Evolutionary conservation across 768 basidiomycete species (phyloP), one percentile per base, ranked within the genome.

Genomic region (Hydnomerulius pinastri): DNA sequence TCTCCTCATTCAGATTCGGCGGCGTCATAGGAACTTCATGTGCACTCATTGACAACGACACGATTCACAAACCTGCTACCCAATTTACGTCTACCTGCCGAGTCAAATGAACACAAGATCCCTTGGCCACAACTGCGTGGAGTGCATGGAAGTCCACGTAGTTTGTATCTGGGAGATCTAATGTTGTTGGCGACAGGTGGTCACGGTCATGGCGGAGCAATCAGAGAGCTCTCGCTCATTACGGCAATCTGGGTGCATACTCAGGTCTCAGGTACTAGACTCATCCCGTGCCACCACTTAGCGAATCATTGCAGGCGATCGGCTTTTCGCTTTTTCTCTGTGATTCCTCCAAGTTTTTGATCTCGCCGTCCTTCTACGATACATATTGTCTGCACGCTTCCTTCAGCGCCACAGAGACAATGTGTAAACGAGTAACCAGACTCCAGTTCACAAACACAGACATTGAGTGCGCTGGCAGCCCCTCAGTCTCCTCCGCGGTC

Each of bases 271-370:
- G 58, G 58, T 55, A 50, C 58, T 63, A 23, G n/a, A 29, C 38
- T 17, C 11, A 24, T 43, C 37, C 43, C 27, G n/a, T 28, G 20
- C n/a, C n/a, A n/a, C n/a, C n/a, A 29, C 44, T 45, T 47, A 44
- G 53, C 63, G 56, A 63, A 59, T 65, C 63, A 52, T 50, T 38
- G 46, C 43, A 53, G 28, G 44, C 25, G 63, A 65, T 63, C 63
- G 59, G 42, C 36, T 56, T 44, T 21, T 23, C 51, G 38, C 42
- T 48, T 32, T 33, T 33, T 38, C 25, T 20, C 44, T 39, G 44
- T 40, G 47, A 52, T 37, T 43, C 37, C 47, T 50, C 18, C 23
- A 35, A 49, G 37, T 28, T 20, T 37, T 42, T 17, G 13, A 33
- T 48, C 24, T 48, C 36, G 18, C 38, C n/a, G 27, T 21, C 29